Base-by-base conservation (phyloP, 306 rosid genomes). In the Sindora glabra region DNA sequence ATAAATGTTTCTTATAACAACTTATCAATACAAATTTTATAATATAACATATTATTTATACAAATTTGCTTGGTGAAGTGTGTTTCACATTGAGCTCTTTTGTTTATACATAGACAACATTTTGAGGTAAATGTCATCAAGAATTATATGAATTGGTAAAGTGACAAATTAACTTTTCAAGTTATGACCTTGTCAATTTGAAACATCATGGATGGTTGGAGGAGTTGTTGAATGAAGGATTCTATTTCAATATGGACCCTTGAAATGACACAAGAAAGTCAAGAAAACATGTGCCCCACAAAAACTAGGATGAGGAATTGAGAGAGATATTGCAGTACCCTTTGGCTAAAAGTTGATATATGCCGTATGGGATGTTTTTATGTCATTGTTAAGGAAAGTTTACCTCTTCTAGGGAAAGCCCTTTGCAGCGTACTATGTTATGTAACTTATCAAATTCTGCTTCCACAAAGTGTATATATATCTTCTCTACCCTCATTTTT, bases 281-380 rank as follows among this genome's bases (percentile, higher is more conserved):
- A 58, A n/a, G 42, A 36, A n/a, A 4, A 14, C 26, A 32, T 6
- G 48, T 57, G 45, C 41, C 48, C 68, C 52, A 34, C 64, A 53
- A 59, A 47, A 16, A 34, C 16, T n/a, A 33, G 65, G 21, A 49
- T 21, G 53, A 58, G 39, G 29, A 10, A n/a, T n/a, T n/a, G n/a
- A n/a, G 42, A 53, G 59, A 8, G 58, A 44, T 19, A 3, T 9
- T 34, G 2, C 38, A 29, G 67, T 42, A 66, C 41, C 40, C n/a
- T n/a, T 10, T 52, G 62, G 22, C 62, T 32, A 59, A 75, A 76
- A 76, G 73, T 71, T 53, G 65, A 30, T 33, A 32, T 62, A 62
- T 57, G 60, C 53, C 75, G 58, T 68, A 68, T 67, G 66, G 58
- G 52, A 73, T 72, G 72, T 72, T 67, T 36, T 68, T 46, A 63